Percentiles rank a stretch among this genome's conserved stretches.
phyloP scores from a whole-genome alignment of 805 yeast species.

The Saccharomycopsis sp. region DNA sequence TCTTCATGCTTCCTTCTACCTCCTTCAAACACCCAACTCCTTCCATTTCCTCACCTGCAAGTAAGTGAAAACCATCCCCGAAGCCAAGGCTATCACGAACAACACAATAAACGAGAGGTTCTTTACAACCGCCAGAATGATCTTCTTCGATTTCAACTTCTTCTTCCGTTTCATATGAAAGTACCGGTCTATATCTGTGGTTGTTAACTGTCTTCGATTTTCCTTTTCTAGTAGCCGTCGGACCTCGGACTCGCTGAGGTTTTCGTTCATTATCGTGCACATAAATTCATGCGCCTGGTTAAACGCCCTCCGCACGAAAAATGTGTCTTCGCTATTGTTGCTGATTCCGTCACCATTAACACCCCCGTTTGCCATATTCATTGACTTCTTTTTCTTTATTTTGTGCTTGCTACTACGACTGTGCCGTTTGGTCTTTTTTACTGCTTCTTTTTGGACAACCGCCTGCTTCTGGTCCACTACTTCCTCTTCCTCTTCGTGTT shows the following conservation, averaged over 20 bases:
- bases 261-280: background rate
- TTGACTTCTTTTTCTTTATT: constrained; percentile 4
- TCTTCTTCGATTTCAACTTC: background rate
- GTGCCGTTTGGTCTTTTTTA: background rate
- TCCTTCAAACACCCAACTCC: too few relatives aligned
- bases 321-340: background rate
- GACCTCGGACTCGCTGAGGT: background rate
- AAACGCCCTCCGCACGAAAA: background rate
- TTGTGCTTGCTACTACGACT: constrained; percentile 9
- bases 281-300: background rate
- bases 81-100: background rate
- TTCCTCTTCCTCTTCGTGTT: background rate
- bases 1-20: too few relatives aligned
- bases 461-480: background rate
- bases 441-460: background rate
- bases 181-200: constrained; percentile 2
- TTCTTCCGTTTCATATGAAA: background rate
- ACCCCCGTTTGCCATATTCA: background rate
- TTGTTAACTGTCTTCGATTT: background rate
- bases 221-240: background rate
- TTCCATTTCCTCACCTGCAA: constrained; percentile 2
- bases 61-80: background rate
- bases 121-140: background rate
- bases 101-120: background rate
- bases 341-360: background rate